Evolutionary conservation across 2,329 filamentous ascomycete species (phyloP).

Genomic region (Annulohypoxylon truncatum): DNA sequence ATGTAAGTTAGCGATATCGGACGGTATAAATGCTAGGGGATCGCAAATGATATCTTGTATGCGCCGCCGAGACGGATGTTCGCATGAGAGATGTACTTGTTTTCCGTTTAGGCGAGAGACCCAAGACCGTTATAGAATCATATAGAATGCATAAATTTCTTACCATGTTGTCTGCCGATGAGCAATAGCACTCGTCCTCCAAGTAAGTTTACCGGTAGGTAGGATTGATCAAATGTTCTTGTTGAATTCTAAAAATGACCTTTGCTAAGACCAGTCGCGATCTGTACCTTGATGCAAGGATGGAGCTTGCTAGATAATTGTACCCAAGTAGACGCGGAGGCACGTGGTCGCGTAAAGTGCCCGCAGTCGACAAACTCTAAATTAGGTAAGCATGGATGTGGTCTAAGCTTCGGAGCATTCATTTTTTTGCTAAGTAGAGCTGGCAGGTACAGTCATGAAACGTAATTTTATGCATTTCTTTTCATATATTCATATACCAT

Average conservation of each 20-base stretch:
- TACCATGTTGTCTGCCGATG: constrained; percentile 32
- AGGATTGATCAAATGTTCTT: background rate
- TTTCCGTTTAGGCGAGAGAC: background rate
- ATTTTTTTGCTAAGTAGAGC: background rate
- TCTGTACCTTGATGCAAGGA: constrained; percentile 16
- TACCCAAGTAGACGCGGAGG: constrained; percentile 28
- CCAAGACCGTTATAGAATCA: background rate
- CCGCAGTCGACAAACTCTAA: background rate
- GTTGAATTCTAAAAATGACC: background rate
- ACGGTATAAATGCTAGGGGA: background rate
- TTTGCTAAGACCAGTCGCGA: background rate
- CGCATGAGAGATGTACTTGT: background rate
- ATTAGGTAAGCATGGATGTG: constrained; percentile 3
- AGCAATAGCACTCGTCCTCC: background rate
- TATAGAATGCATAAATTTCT: background rate
- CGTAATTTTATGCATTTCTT: background rate
- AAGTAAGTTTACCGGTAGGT: background rate
- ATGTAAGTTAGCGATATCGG: constrained; percentile 28
- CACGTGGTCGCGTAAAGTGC: constrained; percentile 40
- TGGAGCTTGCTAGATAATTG: background rate
- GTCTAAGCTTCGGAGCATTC: constrained; percentile 13
- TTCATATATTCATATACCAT: background rate
- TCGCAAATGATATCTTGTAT: background rate
- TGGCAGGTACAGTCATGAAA: background rate
- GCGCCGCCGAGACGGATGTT: background rate